Evolutionary conservation across 768 basidiomycete species (phyloP), one percentile per base, ranked within the genome.

Genomic region (Russula ochroleuca): DNA sequence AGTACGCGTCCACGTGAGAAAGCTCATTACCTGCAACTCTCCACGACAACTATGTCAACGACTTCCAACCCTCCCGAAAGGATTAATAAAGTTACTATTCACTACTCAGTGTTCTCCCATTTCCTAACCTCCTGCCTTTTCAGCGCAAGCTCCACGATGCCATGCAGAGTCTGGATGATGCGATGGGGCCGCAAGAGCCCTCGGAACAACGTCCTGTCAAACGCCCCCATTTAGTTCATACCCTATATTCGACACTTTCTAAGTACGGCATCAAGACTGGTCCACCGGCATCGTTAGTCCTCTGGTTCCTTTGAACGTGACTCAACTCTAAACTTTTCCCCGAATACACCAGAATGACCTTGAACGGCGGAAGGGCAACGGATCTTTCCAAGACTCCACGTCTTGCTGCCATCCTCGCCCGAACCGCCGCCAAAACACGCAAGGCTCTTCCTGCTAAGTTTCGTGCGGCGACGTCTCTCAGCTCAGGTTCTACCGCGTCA

Each of bases 91-190:
- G 63, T 64, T 21, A 15, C 28, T 47, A 35, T 54, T 21, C 17
- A 2, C 28, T 5, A 21, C 15, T 3, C 23, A 0, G 2, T 15
- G 10, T 38, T 23, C 23, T 11, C 25, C 10, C 15, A 5, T 38
- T n/a, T 28, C 54, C 23, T 53, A n/a, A 64, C 47, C 21, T 38
- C 10, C 19, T 17, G 15, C 35, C 19, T 61, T 54, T 28, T 63
- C n/a, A 92, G 88, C 81, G 91, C 54, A 93, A 92, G 75, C 82
- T 92, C 53, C 86, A 90, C 63, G 90, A 92, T 74, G 92, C 88
- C 35, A 83, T 93, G 63, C 83, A 86, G 57, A 79, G 76, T 47
- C 72, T 93, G 57, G 91, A 93, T 70, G 81, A 77, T 55, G 88
- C 85, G 13, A 82, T 89, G 21, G 74, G 75, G 17, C 69, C 80